Evolutionary conservation across 805 yeast genomes (phyloP), one percentile per base, ranked within the genome.

Genomic region (Nakazawaea populi): DNA sequence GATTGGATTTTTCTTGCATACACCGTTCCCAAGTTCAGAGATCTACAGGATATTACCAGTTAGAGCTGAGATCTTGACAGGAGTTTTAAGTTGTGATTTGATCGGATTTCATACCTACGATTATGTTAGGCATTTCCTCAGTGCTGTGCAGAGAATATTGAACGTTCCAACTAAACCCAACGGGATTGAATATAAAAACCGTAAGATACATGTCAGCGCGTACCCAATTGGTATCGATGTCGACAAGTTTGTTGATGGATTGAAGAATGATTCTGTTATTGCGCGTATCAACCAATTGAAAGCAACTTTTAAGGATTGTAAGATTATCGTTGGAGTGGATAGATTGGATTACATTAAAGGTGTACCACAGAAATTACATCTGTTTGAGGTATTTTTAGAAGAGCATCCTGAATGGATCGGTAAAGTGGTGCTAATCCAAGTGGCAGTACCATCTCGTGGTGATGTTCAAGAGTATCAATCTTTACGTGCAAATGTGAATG

Each of bases 171-270:
- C 97, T 0, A 74, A 87, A 54, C 99, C 99, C 4, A 91, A 90
- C 56, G 96, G 97, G 18, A 87, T 94, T 18, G 85, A 85, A 55
- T 89, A 77, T 63, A 73, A 82, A 42, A 87, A 89, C 31, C 73
- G 92, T 47, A 80, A 81, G 54, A 92, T 94, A 44, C 80, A 82
- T 31, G 89, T 94, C 36, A 97, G 97, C 28, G 97, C 98, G 0
- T 92, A 91, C 77, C 99, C 99, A n/a, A 94, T 94, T 58, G 99
- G 99, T 52, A 94, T 94, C 54, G 99, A 94, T 63, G 96, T 90
- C 27, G 96, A 89, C 52, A 89, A 88, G 58, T 94, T 94, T 66
- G 71, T 85, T 12, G 87, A 83, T 27, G 98, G 96, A 0, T 68
- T 94, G 57, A 73, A 82, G 56, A 76, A 78, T 53, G 77, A 73